Base-by-base conservation (phyloP, 2,329 filamentous ascomycete genomes). In the Ophiostoma perfectum region DNA sequence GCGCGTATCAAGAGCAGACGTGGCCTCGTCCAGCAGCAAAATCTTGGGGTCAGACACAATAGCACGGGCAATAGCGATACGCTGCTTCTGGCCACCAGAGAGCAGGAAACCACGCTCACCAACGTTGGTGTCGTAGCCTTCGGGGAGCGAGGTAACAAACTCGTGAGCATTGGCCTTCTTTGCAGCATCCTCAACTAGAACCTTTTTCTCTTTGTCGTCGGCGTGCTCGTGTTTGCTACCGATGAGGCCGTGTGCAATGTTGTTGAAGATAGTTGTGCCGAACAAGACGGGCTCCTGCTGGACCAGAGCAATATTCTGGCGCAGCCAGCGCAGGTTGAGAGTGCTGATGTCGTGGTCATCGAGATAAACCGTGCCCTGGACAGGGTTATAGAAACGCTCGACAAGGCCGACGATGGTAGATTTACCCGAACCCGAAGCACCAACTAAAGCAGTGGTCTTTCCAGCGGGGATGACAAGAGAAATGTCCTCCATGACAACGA, bases 21-120 rank as follows among this genome's bases (percentile, higher is more conserved):
- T 99, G 5, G 95, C 95, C 78, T 99, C 95, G 72, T 99, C 95
- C 5, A 99, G 88, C 0, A 99, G 84, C 1, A 99, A 83, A 74
- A 99, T 89, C 80, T 93, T 96, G 0, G 94, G 94, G 74, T 97
- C 91, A 18, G 90, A 94, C 42, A 97, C 92, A 68, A 97, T 86
- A 52, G 93, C 93, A 75, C 93, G 85, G 7, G 94, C 93, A 78
- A 98, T 97, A 12, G 94, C 93, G 75, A 98, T 96, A 73, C 95
- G 91, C 79, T 98, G 95, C 78, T 97, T 97, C 79, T 99, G 95
- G 47, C 95, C 95, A 77, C 95, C 95, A 68, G 92, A 96, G 8
- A 99, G 83, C 66, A 97, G 80, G 76, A 97, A 96, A 9, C 95
- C 95, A 71, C 93, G 89, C 78, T 98, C 93, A 68, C 95, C 95